These are phyloP conservation scores for Pseudogymnoascus sp. DNA, from an alignment of 2,329 filamentous ascomycete genomes.

Conservation along the genomic window DNA sequence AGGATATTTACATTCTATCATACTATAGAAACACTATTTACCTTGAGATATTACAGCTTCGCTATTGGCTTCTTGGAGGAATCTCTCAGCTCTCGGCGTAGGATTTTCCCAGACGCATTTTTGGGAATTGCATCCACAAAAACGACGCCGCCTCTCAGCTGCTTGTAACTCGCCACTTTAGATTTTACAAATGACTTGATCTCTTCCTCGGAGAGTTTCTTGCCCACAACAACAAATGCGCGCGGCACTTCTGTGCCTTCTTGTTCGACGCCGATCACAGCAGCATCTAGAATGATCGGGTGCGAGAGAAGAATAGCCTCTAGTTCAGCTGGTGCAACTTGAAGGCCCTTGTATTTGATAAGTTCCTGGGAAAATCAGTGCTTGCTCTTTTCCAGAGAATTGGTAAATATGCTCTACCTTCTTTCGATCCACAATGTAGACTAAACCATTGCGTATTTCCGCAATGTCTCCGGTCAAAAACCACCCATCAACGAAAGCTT, in stretches of 20 bases:
- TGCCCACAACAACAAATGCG: constrained; percentile 44
- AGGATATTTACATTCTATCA: neutral
- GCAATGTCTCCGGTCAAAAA: neutral
- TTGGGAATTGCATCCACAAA: constrained; percentile 65
- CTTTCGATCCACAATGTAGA: constrained; percentile 59
- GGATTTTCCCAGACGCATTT: constrained; percentile 49
- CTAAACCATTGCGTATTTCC: constrained; percentile 34
- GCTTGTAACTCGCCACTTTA: constrained; percentile 55
- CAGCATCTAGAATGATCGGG: constrained; percentile 44
- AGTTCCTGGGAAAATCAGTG: constrained; percentile 31
- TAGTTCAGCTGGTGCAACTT: constrained; percentile 36
- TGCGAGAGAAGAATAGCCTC: constrained; percentile 30
- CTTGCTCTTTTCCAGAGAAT: neutral
- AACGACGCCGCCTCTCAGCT: constrained; percentile 60
- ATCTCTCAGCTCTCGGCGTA: constrained; percentile 38
- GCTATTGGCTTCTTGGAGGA: constrained; percentile 24
- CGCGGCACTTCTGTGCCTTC: constrained; percentile 42
- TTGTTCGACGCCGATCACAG: constrained; percentile 47
- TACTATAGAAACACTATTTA: neutral
- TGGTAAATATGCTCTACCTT: constrained; percentile 34
- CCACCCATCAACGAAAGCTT: neutral
- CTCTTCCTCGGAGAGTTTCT: constrained; percentile 37
- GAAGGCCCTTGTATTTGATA: constrained; percentile 37
- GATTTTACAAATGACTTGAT: constrained; percentile 50
- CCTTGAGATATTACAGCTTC: neutral